These are phyloP conservation scores for Suillus discolor DNA, from an alignment of 768 basidiomycete genomes.

Conservation along the genomic window DNA sequence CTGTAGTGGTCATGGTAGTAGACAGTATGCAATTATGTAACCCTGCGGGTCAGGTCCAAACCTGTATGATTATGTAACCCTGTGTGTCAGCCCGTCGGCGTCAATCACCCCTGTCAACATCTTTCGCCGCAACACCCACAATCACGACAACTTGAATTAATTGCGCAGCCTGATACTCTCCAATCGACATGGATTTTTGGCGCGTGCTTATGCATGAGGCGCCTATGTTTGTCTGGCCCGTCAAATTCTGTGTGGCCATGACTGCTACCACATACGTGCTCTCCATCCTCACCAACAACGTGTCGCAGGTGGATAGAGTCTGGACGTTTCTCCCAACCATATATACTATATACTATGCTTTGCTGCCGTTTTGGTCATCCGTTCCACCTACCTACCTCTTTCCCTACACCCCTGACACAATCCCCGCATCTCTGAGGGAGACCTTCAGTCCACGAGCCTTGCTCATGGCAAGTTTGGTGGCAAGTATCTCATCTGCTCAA, in stretches of 20 bases:
- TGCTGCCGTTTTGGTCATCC: constrained; percentile 63
- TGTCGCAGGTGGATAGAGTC: constrained; percentile 85
- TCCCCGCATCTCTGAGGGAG: constrained; percentile 33
- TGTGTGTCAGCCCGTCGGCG: too few species aligned
- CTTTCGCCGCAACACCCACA: background rate
- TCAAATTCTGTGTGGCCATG: constrained; percentile 55
- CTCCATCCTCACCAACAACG: constrained; percentile 74
- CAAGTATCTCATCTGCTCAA: constrained; percentile 33
- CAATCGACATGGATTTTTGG: constrained; percentile 16
- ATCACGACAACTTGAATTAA: background rate
- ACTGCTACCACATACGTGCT: constrained; percentile 55
- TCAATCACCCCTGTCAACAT: background rate
- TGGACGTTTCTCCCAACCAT: constrained; percentile 81
- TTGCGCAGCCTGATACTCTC: background rate
- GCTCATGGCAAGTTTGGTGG: constrained; percentile 72
- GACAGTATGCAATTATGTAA: constrained; percentile 12
- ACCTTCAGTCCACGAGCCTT: constrained; percentile 72
- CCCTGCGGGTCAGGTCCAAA: background rate
- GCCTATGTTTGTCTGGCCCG: constrained; percentile 59
- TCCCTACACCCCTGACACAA: constrained; percentile 58
- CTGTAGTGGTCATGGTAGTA: constrained; percentile 46
- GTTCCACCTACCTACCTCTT: constrained; percentile 38
- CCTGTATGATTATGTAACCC: constrained; percentile 11
- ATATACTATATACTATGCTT: constrained; percentile 81
- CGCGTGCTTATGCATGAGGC: constrained; percentile 18